Evolutionary conservation across 2,329 filamentous ascomycete species (phyloP), one percentile per base, ranked within the genome.

Genomic region (Hypoxylon sp.): DNA sequence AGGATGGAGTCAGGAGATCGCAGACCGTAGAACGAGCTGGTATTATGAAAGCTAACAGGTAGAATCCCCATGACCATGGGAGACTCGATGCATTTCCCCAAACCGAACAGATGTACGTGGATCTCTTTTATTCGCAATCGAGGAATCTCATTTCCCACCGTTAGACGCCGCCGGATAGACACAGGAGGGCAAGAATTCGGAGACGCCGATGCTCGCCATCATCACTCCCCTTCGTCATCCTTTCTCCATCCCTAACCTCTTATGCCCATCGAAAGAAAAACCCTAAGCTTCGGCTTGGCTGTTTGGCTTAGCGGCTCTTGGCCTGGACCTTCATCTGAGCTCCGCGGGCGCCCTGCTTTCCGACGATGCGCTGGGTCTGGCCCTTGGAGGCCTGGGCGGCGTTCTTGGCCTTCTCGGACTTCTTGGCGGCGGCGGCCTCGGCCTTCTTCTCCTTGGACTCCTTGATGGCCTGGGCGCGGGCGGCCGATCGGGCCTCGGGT

Each of bases 381-480:
- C 92, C 93, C 83, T 91, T 89, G 77, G 88, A 81, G 70, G 88
- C 85, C 63, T 70, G 73, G 70, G 89, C 86, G 68, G 93, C 93
- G 75, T 73, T 84, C 91, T 98, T 98, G 74, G 95, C 95, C 92
- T 99, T 99, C 83, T 98, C 93, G 60, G 91, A 90, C 91, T 98
- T 99, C 92, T 98, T 99, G 79, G 87, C 88, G 78, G 87, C 90
- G 81, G 91, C 88, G 64, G 87, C 85, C 66, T 88, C 92, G 69
- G 88, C 83, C 86, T 96, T 96, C 92, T 98, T 97, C 80, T 96
- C 93, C 90, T 99, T 99, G 83, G 88, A 91, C 78, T 96, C 92
- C 86, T 94, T 94, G 84, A 98, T 93, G 79, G 95, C 94, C 72
- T 88, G 84, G 71, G 85, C 83, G 77, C 95, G 94, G 77, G 92